Percentiles rank a stretch among this genome's conserved stretches.
phyloP scores from a whole-genome alignment of 192 early-diverging fungal genomes.

The Entomortierella beljakovae region DNA sequence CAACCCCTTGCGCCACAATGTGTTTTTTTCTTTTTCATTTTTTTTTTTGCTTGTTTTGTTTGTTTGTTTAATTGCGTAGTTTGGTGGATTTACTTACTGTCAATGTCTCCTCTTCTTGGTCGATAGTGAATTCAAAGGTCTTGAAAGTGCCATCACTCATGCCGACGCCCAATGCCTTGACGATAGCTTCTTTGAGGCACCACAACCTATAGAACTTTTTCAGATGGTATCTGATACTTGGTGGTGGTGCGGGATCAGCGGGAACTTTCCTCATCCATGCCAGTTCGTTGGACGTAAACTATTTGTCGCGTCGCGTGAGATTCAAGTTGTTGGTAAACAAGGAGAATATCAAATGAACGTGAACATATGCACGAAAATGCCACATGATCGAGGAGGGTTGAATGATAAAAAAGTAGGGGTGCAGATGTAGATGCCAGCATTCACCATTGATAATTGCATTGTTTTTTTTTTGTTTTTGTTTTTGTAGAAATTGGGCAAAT shows the following conservation, averaged over 20 bases:
- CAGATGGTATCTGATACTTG: slow-evolving; percentile 25
- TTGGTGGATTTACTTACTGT: slow-evolving; percentile 6
- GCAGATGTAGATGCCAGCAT: neutral
- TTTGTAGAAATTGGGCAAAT: neutral
- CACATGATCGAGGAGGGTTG: no score
- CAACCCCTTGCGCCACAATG: no score
- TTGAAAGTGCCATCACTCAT: slow-evolving; percentile 59
- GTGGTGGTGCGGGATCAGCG: slow-evolving; percentile 6
- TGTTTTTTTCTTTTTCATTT: neutral
- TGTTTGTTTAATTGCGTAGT: neutral
- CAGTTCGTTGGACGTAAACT: slow-evolving; percentile 38
- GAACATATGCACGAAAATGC: no score
- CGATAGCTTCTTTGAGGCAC: slow-evolving; percentile 70
- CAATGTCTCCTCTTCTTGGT: slow-evolving; percentile 20
- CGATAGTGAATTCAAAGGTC: slow-evolving; percentile 57
- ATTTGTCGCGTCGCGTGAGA: neutral
- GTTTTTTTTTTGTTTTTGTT: neutral
- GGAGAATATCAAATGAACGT: no score
- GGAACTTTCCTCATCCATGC: slow-evolving; percentile 30
- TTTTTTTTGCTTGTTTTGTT: neutral
- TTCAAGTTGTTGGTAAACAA: neutral
- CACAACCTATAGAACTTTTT: slow-evolving; percentile 62
- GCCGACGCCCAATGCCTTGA: slow-evolving; percentile 69
- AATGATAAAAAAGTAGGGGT: neutral
- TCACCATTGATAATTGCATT: neutral